These are phyloP conservation scores for Melaleuca quinquenervia DNA, from an alignment of 345 rosid species.

Conservation along the genomic window DNA sequence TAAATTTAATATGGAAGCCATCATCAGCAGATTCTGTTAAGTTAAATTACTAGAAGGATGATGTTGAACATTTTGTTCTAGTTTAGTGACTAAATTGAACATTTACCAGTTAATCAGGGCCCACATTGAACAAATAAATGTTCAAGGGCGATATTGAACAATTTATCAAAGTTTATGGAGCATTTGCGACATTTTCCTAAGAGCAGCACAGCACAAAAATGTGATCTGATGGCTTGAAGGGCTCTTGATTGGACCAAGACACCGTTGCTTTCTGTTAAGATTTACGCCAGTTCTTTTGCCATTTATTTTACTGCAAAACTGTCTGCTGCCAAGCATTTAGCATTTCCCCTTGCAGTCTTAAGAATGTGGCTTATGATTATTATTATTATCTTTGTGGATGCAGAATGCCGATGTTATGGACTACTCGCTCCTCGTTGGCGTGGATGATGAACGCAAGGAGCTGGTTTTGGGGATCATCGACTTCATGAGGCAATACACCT, in stretches of 20 bases:
- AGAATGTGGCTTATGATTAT: not conserved
- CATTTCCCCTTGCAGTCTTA: not conserved
- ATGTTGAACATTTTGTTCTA: not conserved
- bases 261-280: not conserved
- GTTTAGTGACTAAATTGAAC: rapidly evolving
- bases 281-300: not conserved
- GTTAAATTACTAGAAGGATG: not conserved
- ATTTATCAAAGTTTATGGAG: not conserved
- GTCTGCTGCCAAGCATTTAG: not conserved
- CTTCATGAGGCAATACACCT: slow-evolving; percentile 96
- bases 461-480: slow-evolving; percentile 93
- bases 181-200: not conserved
- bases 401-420: slow-evolving; percentile 92
- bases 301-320: not conserved
- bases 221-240: not conserved
- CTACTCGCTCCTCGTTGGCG: slow-evolving; percentile 93
- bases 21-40: not conserved
- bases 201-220: not conserved
- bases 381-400: not conserved
- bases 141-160: not conserved
- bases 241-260: not conserved
- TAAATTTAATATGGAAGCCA: not conserved
- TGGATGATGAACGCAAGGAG: slow-evolving; percentile 79
- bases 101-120: rapidly evolving
- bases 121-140: not conserved